Conservation (phyloP, 139 green algal species). For the Microglena sp. region DNA sequence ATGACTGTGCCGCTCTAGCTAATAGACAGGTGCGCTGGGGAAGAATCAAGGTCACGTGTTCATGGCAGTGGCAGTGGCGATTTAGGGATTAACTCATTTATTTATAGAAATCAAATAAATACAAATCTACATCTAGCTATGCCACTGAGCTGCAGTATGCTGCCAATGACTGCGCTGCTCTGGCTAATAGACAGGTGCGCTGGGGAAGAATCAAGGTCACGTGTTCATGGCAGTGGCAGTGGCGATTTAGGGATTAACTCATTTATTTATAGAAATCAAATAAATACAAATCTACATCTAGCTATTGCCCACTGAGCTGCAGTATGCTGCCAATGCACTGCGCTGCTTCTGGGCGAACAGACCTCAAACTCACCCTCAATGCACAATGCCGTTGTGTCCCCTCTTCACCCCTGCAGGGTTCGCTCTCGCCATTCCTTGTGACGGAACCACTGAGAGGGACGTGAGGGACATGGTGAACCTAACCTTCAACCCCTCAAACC, state of each 20-base stretch:
- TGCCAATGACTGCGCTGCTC: slow-evolving; percentile 29
- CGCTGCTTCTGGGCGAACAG: too few relatives aligned
- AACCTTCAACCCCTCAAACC: background rate
- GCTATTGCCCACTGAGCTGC: slow-evolving; percentile 18
- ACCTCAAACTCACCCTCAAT: too few relatives aligned
- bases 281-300: too few relatives aligned
- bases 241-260: too few relatives aligned
- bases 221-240: background rate
- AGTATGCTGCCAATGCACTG: slow-evolving; percentile 30
- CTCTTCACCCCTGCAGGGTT: too few relatives aligned
- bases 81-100: too few relatives aligned
- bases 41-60: background rate
- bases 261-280: too few relatives aligned
- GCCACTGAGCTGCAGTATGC: slow-evolving; percentile 20
- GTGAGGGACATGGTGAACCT: background rate
- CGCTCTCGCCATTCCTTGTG: too few relatives aligned
- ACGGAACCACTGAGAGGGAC: background rate
- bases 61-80: too few relatives aligned
- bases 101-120: too few relatives aligned
- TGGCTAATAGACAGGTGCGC: background rate
- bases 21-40: background rate
- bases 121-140: too few relatives aligned
- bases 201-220: background rate
- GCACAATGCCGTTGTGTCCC: background rate
- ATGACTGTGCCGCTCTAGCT: slow-evolving; percentile 25